phyloP scores from a whole-genome alignment of 495 filamentous ascomycete genomes.

The Opeltia flavorubescens region DNA sequence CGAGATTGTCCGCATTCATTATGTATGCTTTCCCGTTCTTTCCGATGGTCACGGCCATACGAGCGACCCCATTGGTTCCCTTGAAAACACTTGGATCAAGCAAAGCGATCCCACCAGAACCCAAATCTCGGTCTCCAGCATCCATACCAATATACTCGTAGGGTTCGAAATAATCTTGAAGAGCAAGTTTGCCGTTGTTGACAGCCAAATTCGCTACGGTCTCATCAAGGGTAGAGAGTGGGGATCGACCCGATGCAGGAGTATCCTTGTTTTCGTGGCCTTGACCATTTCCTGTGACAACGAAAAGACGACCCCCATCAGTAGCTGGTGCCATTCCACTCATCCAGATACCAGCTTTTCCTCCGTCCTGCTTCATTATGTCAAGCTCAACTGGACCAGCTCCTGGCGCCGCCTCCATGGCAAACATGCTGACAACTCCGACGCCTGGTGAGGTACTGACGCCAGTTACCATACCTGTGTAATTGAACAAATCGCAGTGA shows the following conservation, averaged over 20 bases:
- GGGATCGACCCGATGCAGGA: constrained; percentile 21
- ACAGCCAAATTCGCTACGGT: constrained; percentile 22
- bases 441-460: constrained; percentile 20
- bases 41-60: constrained; percentile 26
- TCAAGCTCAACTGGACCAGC: constrained; percentile 14
- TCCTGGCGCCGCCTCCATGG: constrained; percentile 22
- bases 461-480: constrained; percentile 27
- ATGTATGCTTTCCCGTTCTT: constrained; percentile 34
- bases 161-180: constrained; percentile 29
- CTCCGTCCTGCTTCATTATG: constrained; percentile 20
- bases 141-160: constrained; percentile 30
- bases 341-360: constrained; percentile 31
- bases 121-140: constrained; percentile 26
- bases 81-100: constrained; percentile 26
- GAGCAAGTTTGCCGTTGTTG: constrained; percentile 19
- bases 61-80: constrained; percentile 21
- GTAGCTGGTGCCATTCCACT: constrained; percentile 26
- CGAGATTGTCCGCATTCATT: constrained; percentile 31
- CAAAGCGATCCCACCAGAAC: constrained; percentile 24
- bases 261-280: constrained; percentile 24
- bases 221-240: constrained; percentile 25
- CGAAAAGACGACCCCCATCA: constrained; percentile 27
- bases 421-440: constrained; percentile 18
- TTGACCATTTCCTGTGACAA: constrained; percentile 28
- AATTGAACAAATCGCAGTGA: constrained; percentile 35